Evolutionary conservation across 1,284 basidiomycete species (phyloP).

Genomic region (Abortiporus biennis): DNA sequence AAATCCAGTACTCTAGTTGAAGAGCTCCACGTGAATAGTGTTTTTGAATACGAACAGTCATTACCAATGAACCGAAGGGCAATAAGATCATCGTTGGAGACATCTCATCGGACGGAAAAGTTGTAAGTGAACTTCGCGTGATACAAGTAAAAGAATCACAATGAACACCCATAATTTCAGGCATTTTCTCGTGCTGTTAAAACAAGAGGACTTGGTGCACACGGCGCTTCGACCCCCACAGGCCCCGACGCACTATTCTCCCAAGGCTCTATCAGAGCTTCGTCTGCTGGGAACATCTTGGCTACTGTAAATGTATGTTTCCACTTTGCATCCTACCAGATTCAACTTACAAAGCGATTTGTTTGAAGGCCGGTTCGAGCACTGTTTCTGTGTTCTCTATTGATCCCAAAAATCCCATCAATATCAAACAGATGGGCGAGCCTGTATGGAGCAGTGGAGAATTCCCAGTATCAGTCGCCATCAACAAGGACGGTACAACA

Average conservation of each 20-base stretch:
- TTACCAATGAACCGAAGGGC: conserved; percentile 6
- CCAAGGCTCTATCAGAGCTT: not conserved
- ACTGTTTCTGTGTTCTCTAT: conserved; percentile 41
- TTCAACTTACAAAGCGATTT: not conserved
- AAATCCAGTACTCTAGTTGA: not conserved
- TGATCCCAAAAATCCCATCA: conserved; percentile 34
- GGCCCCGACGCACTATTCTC: conserved; percentile 5
- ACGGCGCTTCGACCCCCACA: not conserved
- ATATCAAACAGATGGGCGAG: conserved; percentile 33
- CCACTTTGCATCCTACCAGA: not conserved
- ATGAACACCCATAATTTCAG: not conserved
- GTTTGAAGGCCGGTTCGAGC: conserved; percentile 37
- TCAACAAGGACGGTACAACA: conserved; percentile 33
- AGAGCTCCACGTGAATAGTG: not conserved
- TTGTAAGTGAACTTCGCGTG: not conserved
- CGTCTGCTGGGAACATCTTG: not conserved
- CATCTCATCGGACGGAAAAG: conserved; percentile 2
- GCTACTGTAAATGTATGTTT: conserved; percentile 6
- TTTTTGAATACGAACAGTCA: not conserved
- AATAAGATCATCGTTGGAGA: conserved; percentile 4
- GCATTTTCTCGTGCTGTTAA: conserved; percentile 1
- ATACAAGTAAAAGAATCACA: not conserved
- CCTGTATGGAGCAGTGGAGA: conserved; percentile 39
- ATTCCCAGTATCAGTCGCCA: conserved; percentile 41
- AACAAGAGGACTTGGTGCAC: conserved; percentile 2